Conservation (phyloP, 108 stramenopile genomes). For the Conticribra weissflogii region DNA sequence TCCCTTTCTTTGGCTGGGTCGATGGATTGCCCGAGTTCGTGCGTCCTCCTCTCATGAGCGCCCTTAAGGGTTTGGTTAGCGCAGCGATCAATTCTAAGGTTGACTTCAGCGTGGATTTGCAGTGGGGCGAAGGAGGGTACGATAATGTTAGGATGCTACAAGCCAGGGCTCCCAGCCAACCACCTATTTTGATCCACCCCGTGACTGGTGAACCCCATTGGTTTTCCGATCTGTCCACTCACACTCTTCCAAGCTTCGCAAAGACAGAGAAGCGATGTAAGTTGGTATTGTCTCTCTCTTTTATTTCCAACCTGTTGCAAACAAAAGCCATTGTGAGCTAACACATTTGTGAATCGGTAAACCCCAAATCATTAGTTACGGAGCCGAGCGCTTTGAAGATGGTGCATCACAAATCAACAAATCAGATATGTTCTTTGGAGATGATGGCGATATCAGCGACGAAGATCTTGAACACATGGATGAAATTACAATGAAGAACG, state of each 20-base stretch:
- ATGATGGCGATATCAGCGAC: slow-evolving; percentile 77
- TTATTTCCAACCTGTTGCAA: neutral
- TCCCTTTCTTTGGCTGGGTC: slow-evolving; percentile 90
- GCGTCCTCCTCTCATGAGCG: slow-evolving; percentile 68
- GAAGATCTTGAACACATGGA: slow-evolving; percentile 82
- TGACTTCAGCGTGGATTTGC: slow-evolving; percentile 84
- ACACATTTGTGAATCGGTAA: too few relatives aligned
- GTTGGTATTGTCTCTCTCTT: slow-evolving; percentile 22
- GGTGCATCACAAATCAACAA: slow-evolving; percentile 93
- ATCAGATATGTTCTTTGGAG: slow-evolving; percentile 92
- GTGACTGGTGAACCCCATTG: slow-evolving; percentile 88
- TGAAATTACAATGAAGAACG: slow-evolving; percentile 85
- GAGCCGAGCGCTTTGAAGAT: slow-evolving; percentile 89
- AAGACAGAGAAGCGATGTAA: slow-evolving; percentile 83
- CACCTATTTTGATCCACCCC: slow-evolving; percentile 86
- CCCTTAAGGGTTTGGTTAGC: slow-evolving; percentile 62
- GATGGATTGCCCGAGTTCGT: slow-evolving; percentile 69
- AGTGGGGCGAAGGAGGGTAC: slow-evolving; percentile 85
- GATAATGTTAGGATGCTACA: slow-evolving; percentile 87
- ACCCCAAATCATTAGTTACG: slow-evolving; percentile 74
- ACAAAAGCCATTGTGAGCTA: too few relatives aligned
- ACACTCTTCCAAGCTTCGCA: slow-evolving; percentile 81
- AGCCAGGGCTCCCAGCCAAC: slow-evolving; percentile 84
- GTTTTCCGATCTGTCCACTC: slow-evolving; percentile 94
- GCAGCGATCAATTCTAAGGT: slow-evolving; percentile 92